A percentile compares a stretch with the other conserved stretches of the same genome.
These are phyloP conservation scores for Boletus mariae DNA, from an alignment of 1,284 basidiomycete species.

Conservation along the genomic window DNA sequence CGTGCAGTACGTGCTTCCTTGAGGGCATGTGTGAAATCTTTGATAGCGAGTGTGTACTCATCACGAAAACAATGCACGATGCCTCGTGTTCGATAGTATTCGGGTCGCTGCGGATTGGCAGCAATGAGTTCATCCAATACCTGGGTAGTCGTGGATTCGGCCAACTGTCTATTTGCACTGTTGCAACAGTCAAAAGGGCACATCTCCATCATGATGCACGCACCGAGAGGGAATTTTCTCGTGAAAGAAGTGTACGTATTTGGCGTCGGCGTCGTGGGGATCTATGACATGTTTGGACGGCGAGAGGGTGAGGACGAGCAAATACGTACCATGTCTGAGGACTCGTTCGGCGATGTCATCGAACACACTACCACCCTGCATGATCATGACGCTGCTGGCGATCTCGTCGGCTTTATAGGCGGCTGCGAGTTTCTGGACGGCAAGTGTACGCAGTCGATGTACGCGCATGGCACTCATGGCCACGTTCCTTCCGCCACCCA, in stretches of 20 bases:
- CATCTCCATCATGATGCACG: slow-evolving; percentile 21
- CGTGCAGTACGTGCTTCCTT: slow-evolving; percentile 68
- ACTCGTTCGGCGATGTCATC: slow-evolving; percentile 82
- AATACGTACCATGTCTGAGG: slow-evolving; percentile 55
- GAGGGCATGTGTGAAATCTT: slow-evolving; percentile 74
- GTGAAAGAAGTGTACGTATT: slow-evolving; percentile 86
- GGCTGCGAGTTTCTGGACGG: slow-evolving; percentile 76
- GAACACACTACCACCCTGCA: slow-evolving; percentile 85
- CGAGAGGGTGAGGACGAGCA: not conserved
- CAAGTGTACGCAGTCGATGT: slow-evolving; percentile 69
- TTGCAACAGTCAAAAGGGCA: slow-evolving; percentile 18
- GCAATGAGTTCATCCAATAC: slow-evolving; percentile 73
- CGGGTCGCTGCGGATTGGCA: slow-evolving; percentile 64
- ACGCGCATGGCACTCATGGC: slow-evolving; percentile 80
- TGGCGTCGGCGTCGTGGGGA: slow-evolving; percentile 70
- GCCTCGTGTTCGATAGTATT: slow-evolving; percentile 78
- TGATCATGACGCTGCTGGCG: slow-evolving; percentile 84
- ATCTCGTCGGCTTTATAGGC: slow-evolving; percentile 83
- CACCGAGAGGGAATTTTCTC: slow-evolving; percentile 86
- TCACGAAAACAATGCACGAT: slow-evolving; percentile 83
- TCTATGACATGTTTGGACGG: slow-evolving; percentile 40
- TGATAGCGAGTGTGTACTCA: slow-evolving; percentile 66
- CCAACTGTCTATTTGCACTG: slow-evolving; percentile 58
- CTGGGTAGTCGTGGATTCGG: slow-evolving; percentile 71
- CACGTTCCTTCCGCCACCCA: slow-evolving; percentile 60